phyloP scores from a whole-genome alignment of 257 asterid genomes.

The Eucommia ulmoides region DNA sequence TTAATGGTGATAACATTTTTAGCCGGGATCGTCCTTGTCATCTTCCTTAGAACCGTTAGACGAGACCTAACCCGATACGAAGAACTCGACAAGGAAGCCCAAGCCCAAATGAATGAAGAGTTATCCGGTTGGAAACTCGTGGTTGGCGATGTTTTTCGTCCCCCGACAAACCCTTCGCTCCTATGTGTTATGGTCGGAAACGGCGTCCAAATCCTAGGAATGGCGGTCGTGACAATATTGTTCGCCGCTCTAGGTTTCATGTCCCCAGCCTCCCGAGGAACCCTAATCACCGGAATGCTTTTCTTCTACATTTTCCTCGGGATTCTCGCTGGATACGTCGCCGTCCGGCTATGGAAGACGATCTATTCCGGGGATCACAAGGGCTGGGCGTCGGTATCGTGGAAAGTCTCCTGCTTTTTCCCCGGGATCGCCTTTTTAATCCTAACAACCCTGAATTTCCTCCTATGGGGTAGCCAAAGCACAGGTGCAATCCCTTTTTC shows the following conservation, averaged over 20 bases:
- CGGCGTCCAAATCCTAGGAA: slow-evolving; percentile 85
- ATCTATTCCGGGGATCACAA: slow-evolving; percentile 49
- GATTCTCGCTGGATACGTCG: slow-evolving; percentile 71
- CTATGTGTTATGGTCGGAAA: slow-evolving; percentile 87
- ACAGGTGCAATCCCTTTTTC: slow-evolving; percentile 88
- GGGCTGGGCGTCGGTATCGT: slow-evolving; percentile 81
- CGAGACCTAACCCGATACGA: slow-evolving; percentile 73
- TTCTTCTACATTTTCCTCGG: slow-evolving; percentile 81
- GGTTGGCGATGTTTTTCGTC: slow-evolving; percentile 74
- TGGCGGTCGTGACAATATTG: slow-evolving; percentile 71
- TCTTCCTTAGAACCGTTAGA: slow-evolving; percentile 74
- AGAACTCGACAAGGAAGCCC: slow-evolving; percentile 87
- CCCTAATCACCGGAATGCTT: slow-evolving; percentile 72
- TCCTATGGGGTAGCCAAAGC: slow-evolving; percentile 87
- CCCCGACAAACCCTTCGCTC: slow-evolving; percentile 56
- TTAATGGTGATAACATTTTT: slow-evolving; percentile 85
- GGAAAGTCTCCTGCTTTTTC: slow-evolving; percentile 84
- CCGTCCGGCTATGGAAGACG: slow-evolving; percentile 87
- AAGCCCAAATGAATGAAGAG: slow-evolving; percentile 93
- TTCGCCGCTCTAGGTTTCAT: slow-evolving; percentile 89
- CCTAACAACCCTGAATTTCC: slow-evolving; percentile 53
- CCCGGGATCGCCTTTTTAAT: slow-evolving; percentile 67
- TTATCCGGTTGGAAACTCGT: slow-evolving; percentile 90
- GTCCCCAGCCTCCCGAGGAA: slow-evolving; percentile 93
- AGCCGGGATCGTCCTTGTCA: slow-evolving; percentile 85